Evolutionary conservation across 768 basidiomycete genomes (phyloP).

Genomic region (Lactarius sp.): DNA sequence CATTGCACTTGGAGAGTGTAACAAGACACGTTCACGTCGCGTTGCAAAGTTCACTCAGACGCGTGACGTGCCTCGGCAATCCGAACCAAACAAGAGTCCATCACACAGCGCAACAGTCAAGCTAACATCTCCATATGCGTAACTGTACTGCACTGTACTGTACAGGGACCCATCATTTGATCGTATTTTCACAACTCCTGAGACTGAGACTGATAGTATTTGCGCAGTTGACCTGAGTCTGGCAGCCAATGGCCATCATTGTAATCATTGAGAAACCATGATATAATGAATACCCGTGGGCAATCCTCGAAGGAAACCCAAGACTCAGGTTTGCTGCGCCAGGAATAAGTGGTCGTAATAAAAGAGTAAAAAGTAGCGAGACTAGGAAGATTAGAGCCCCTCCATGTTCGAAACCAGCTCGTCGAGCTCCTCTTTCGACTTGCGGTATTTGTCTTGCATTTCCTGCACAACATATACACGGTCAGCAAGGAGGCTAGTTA

Average conservation of each 20-base stretch:
- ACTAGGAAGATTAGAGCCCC: constrained; percentile 10
- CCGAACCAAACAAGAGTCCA: too few relatives aligned
- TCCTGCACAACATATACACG: constrained; percentile 46
- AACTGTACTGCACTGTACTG: too few relatives aligned
- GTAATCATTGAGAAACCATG: background rate
- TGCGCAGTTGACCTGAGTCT: background rate
- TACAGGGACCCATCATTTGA: too few relatives aligned
- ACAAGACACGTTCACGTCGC: background rate
- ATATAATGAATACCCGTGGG: background rate
- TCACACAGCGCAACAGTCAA: too few relatives aligned
- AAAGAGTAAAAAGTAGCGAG: background rate
- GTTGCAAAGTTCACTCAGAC: background rate
- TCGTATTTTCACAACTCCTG: too few relatives aligned
- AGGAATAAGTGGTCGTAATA: background rate
- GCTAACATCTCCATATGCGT: background rate
- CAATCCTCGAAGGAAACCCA: background rate
- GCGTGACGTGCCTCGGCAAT: background rate
- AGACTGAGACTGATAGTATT: too few relatives aligned
- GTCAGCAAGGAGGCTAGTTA: constrained; percentile 8
- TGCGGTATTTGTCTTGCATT: constrained; percentile 58
- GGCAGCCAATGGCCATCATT: background rate
- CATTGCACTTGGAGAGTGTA: background rate
- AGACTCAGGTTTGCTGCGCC: background rate
- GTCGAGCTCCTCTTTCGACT: constrained; percentile 76
- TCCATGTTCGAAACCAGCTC: constrained; percentile 78